These are phyloP conservation scores for Gardenia jasminoides DNA, from an alignment of 257 asterid species.

Conservation along the genomic window DNA sequence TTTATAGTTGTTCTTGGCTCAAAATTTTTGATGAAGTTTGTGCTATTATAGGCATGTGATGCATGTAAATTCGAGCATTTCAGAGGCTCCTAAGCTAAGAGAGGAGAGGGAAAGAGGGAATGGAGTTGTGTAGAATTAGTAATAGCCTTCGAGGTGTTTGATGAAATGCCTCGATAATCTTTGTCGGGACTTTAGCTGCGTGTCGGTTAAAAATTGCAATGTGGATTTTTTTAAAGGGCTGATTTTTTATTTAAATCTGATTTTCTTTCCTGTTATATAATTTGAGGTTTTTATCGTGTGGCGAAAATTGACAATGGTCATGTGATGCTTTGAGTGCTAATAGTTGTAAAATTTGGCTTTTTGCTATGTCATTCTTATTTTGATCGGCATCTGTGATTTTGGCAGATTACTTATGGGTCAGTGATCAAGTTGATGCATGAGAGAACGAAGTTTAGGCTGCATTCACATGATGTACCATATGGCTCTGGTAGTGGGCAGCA, in stretches of 20 bases:
- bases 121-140: background rate
- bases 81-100: background rate
- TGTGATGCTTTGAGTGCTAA: background rate
- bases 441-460: slow-evolving; percentile 68
- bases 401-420: slow-evolving; percentile 79
- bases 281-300: background rate
- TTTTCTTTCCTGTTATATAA: background rate
- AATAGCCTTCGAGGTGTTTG: background rate
- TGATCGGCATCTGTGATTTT: slow-evolving; percentile 12
- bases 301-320: background rate
- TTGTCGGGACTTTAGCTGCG: background rate
- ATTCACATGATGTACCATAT: slow-evolving; percentile 92
- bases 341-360: background rate
- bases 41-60: background rate
- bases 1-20: background rate
- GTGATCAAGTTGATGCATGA: slow-evolving; percentile 89
- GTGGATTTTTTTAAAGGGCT: background rate
- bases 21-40: background rate
- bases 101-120: too few species aligned
- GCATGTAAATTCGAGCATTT: background rate
- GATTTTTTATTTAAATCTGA: background rate
- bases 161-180: background rate
- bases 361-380: background rate
- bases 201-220: background rate
- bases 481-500: slow-evolving; percentile 99